Evolutionary conservation across 176 grass and related monocot species (phyloP).

Genomic region (Olyra latifolia): DNA sequence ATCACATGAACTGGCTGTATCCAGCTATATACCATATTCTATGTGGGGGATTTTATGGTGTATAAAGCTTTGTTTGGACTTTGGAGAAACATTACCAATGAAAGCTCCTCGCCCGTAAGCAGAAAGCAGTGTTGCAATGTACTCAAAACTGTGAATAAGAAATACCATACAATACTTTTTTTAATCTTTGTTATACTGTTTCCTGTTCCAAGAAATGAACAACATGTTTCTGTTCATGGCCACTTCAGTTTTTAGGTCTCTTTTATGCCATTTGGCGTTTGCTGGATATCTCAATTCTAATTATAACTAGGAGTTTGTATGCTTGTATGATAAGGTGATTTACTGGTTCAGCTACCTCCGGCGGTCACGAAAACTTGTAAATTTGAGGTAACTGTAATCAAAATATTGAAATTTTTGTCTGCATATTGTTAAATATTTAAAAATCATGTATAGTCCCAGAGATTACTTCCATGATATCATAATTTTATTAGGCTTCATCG

Average conservation of each 20-base stretch:
- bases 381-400: no score
- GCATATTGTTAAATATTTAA: no score
- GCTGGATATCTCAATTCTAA: neutral
- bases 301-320: neutral
- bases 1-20: conserved; percentile 20
- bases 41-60: conserved; percentile 24
- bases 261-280: neutral
- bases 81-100: conserved; percentile 17
- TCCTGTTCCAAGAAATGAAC: neutral
- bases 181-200: neutral
- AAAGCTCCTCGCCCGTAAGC: neutral
- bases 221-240: neutral
- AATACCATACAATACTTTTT: neutral
- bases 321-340: neutral
- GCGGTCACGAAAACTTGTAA: no score
- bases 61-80: conserved; percentile 6
- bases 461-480: no score
- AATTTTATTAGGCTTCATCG: no score
- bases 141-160: conserved; percentile 14
- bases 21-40: neutral
- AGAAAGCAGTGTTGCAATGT: conserved; percentile 4
- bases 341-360: neutral
- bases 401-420: no score
- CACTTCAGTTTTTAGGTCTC: neutral
- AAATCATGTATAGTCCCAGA: no score